These are phyloP conservation scores for Coemansia sp. DNA, from an alignment of 192 early-diverging fungal genomes.

Conservation along the genomic window DNA sequence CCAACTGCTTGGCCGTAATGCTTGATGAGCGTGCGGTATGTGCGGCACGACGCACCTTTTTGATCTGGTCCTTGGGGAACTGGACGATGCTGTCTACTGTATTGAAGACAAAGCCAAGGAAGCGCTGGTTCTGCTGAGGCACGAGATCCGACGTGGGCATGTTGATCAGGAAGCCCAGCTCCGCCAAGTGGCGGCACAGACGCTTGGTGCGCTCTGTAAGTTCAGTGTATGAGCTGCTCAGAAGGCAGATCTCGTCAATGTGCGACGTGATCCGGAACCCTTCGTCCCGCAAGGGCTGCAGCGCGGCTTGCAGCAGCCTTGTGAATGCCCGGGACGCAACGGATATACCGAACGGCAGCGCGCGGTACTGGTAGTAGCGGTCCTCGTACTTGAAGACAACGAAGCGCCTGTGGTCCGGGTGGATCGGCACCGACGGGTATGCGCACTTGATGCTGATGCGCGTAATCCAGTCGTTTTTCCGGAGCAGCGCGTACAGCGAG, in stretches of 20 bases:
- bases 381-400: slow-evolving; percentile 50
- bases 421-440: slow-evolving; percentile 50
- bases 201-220: slow-evolving; percentile 32
- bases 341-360: slow-evolving; percentile 51
- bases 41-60: slow-evolving; percentile 46
- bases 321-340: slow-evolving; percentile 49
- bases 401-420: slow-evolving; percentile 37
- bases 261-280: slow-evolving; percentile 46
- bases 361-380: slow-evolving; percentile 51
- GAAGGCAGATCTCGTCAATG: slow-evolving; percentile 49
- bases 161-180: slow-evolving; percentile 49
- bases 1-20: slow-evolving; percentile 51
- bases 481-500: slow-evolving; percentile 34
- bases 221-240: slow-evolving; percentile 27
- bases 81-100: slow-evolving; percentile 34
- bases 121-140: slow-evolving; percentile 53
- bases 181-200: slow-evolving; percentile 36
- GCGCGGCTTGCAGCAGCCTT: slow-evolving; percentile 43
- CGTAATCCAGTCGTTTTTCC: slow-evolving; percentile 40
- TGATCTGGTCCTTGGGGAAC: slow-evolving; percentile 51
- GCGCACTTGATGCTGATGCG: slow-evolving; percentile 52
- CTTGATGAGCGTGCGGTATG: slow-evolving; percentile 27
- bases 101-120: slow-evolving; percentile 53
- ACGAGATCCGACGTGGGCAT: slow-evolving; percentile 38
- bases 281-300: slow-evolving; percentile 40